These are phyloP conservation scores for Penicillium sp. DNA, from an alignment of 2,329 filamentous ascomycete genomes.

Conservation along the genomic window DNA sequence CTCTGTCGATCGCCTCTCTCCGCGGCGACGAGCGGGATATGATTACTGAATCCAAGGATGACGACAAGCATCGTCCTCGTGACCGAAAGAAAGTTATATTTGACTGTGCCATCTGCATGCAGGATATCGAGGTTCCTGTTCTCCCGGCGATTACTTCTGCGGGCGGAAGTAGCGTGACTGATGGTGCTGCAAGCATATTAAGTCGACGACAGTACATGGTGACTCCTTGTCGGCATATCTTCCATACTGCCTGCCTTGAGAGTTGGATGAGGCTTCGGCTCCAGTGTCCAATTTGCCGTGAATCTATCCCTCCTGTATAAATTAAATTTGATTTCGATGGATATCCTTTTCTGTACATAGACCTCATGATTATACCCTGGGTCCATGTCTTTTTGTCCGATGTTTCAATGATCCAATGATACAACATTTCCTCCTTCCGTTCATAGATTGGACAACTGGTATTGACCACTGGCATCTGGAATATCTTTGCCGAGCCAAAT, in stretches of 20 bases:
- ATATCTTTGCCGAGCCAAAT: too few species aligned
- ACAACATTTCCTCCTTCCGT: too few species aligned
- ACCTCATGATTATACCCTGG: not conserved
- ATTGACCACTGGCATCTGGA: too few species aligned
- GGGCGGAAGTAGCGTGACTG: constrained; percentile 41
- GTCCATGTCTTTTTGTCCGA: not conserved
- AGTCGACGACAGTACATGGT: constrained; percentile 90
- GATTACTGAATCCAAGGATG: constrained; percentile 37
- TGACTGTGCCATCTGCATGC: constrained; percentile 94
- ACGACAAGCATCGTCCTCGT: constrained; percentile 40
- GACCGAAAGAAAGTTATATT: constrained; percentile 62
- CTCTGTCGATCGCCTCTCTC: constrained; percentile 71
- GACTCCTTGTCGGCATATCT: constrained; percentile 93
- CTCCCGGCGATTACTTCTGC: constrained; percentile 55
- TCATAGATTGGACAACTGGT: too few species aligned
- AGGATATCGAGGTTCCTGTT: constrained; percentile 84
- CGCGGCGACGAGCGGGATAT: constrained; percentile 47
- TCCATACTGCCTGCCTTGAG: constrained; percentile 87
- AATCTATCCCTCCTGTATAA: constrained; percentile 80
- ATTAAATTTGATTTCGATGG: constrained; percentile 5
- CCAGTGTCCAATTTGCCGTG: constrained; percentile 92
- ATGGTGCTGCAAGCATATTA: constrained; percentile 62
- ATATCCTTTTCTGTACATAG: constrained; percentile 3
- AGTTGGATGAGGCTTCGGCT: constrained; percentile 93
- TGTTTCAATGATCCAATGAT: not conserved